Evolutionary conservation across 345 rosid genomes (phyloP).

Genomic region (Populus alba): DNA sequence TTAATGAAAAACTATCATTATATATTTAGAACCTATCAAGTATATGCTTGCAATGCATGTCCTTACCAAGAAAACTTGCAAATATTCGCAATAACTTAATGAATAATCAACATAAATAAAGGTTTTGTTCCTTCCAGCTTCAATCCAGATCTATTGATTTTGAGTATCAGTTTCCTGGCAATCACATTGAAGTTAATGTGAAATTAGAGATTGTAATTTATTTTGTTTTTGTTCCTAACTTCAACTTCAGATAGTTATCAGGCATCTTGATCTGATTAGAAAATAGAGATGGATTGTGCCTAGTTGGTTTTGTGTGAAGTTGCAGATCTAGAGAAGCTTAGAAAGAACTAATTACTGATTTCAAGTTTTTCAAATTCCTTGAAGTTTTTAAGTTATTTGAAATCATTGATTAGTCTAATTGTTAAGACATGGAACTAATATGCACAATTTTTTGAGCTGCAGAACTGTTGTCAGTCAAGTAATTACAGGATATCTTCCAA

Average conservation of each 20-base stretch:
- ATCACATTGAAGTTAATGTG: background rate
- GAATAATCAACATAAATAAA: background rate
- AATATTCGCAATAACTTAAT: background rate
- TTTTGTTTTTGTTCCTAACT: background rate
- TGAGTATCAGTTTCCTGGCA: background rate
- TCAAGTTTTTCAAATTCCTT: background rate
- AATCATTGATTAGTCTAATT: background rate
- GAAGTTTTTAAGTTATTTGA: background rate
- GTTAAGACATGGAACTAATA: constrained; percentile 9
- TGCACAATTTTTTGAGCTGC: constrained; percentile 30
- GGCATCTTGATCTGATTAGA: background rate
- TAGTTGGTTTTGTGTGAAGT: too few relatives aligned
- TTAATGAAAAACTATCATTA: too few relatives aligned
- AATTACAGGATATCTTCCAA: constrained; percentile 91
- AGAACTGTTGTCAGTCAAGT: constrained; percentile 67
- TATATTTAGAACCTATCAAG: too few relatives aligned
- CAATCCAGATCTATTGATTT: background rate
- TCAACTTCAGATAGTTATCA: background rate
- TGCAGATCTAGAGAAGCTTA: background rate
- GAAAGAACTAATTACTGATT: background rate
- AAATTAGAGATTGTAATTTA: too few relatives aligned
- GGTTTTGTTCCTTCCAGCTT: background rate
- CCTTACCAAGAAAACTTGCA: background rate
- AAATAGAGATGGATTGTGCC: background rate
- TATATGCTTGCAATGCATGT: too few relatives aligned